These are phyloP conservation scores for bread wheat (Triticum aestivum) DNA, from an alignment of 176 grass and related monocot genomes.

Conservation along the genomic window DNA sequence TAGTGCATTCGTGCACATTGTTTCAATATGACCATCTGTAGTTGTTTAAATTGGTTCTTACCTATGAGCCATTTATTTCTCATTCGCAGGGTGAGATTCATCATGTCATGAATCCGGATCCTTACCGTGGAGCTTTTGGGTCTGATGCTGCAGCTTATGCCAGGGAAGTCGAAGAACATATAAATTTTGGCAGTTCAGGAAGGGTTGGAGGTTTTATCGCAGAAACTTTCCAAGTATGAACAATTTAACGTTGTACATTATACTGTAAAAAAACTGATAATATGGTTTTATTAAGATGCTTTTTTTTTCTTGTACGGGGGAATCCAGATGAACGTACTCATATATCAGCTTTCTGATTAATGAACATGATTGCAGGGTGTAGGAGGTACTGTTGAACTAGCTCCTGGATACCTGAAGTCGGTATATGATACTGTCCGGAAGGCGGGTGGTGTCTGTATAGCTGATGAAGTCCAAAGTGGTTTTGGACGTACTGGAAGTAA, in stretches of 20 bases:
- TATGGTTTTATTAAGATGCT: neutral
- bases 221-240: constrained; percentile 91
- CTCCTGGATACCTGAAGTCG: constrained; percentile 87
- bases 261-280: neutral
- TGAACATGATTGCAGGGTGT: constrained; percentile 54
- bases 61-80: neutral
- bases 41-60: neutral
- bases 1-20: neutral
- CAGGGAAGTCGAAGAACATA: constrained; percentile 87
- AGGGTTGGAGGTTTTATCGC: constrained; percentile 95
- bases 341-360: constrained; percentile 16
- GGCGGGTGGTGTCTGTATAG: constrained; percentile 92
- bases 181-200: constrained; percentile 78
- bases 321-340: neutral
- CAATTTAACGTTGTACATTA: neutral
- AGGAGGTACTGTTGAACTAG: constrained; percentile 87
- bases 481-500: constrained; percentile 93
- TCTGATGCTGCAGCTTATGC: constrained; percentile 74
- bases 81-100: constrained; percentile 83
- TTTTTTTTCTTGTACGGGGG: neutral
- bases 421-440: constrained; percentile 81
- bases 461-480: constrained; percentile 97
- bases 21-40: neutral
- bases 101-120: constrained; percentile 97
- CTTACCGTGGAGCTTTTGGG: constrained; percentile 77